Evolutionary conservation across 108 stramenopile species (phyloP).

Genomic region (Aurantiochytrium sp.): DNA sequence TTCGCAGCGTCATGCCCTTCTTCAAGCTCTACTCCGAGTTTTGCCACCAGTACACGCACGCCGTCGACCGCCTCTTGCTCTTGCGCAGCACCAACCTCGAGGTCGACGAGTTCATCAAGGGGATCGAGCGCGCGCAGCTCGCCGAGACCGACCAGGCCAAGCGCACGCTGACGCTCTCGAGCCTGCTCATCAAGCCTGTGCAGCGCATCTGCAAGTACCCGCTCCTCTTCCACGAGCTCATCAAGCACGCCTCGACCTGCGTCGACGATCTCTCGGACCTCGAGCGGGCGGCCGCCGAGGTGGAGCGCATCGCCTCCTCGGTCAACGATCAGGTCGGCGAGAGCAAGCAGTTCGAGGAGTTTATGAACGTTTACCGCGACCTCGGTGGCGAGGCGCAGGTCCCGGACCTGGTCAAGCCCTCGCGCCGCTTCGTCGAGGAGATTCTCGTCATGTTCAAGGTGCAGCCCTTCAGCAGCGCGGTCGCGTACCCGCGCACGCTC

Average conservation of each 20-base stretch:
- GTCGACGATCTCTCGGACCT: background rate
- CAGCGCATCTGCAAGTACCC: slow-evolving; percentile 41
- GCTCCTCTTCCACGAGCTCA: slow-evolving; percentile 24
- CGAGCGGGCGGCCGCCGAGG: background rate
- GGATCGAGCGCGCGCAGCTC: background rate
- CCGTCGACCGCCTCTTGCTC: background rate
- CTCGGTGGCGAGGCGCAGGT: background rate
- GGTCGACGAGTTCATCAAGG: background rate
- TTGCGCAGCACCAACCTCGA: background rate
- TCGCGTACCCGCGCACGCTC: background rate
- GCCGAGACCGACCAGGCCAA: background rate
- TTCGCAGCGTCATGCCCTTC: slow-evolving; percentile 1
- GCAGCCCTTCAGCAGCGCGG: background rate
- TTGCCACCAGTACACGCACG: background rate
- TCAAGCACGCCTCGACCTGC: background rate
- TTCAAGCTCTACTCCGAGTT: slow-evolving; percentile 31
- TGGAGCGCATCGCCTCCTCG: background rate
- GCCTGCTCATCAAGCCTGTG: slow-evolving; percentile 35
- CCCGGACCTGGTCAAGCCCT: background rate
- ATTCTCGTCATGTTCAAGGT: background rate
- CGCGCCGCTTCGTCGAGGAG: background rate
- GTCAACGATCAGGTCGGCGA: slow-evolving; percentile 8
- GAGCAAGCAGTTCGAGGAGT: background rate
- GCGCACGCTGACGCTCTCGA: background rate
- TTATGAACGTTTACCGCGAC: background rate